phyloP scores from a whole-genome alignment of 805 yeast species.

The Myxozyma lipomycoides region DNA sequence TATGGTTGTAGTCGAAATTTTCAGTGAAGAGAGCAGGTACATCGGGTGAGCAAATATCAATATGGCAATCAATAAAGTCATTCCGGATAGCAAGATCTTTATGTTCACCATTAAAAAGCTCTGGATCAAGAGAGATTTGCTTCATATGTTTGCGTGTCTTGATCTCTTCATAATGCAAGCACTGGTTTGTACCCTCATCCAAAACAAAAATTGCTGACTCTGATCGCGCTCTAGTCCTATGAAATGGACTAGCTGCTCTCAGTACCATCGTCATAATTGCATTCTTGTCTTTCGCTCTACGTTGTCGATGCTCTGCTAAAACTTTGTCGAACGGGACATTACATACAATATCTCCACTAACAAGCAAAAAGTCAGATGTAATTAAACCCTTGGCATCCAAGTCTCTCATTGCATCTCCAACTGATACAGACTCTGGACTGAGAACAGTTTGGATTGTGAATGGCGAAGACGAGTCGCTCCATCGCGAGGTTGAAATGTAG shows the following conservation, averaged over 20 bases:
- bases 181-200: conserved; percentile 67
- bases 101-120: conserved; percentile 63
- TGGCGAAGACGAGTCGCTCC: conserved; percentile 57
- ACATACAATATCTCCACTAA: conserved; percentile 94
- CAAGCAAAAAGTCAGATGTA: conserved; percentile 81
- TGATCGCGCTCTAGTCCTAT: conserved; percentile 73
- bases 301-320: conserved; percentile 65
- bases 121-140: conserved; percentile 71
- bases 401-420: conserved; percentile 97
- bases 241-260: conserved; percentile 76
- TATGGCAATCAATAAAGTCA: conserved; percentile 93
- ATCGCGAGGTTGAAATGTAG: conserved; percentile 57
- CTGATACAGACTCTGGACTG: conserved; percentile 82
- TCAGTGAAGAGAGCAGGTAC: conserved; percentile 96
- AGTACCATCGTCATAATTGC: conserved; percentile 93
- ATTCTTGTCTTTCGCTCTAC: conserved; percentile 73
- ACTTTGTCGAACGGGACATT: conserved; percentile 77
- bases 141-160: conserved; percentile 44
- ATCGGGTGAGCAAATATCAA: conserved; percentile 90
- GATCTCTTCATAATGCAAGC: conserved; percentile 78
- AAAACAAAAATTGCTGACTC: conserved; percentile 83
- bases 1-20: conserved; percentile 86
- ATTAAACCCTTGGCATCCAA: conserved; percentile 86
- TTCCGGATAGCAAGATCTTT: conserved; percentile 78
- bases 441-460: conserved; percentile 74